These are phyloP conservation scores for Pyrus communis DNA, from an alignment of 306 rosid species.

Conservation along the genomic window DNA sequence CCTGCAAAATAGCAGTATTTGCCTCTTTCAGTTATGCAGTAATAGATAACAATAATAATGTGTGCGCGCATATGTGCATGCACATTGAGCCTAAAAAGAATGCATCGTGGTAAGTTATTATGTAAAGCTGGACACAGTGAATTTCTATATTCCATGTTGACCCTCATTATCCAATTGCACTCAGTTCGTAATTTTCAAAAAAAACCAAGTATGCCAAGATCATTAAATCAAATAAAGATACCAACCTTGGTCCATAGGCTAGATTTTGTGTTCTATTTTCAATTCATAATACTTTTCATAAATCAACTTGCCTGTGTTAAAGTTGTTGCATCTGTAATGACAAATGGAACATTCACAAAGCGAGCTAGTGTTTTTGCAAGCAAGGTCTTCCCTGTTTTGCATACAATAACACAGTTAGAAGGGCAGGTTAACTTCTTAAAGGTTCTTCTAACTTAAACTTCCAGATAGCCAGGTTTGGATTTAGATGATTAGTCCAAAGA, in stretches of 20 bases:
- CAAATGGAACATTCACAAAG: conserved; percentile 93
- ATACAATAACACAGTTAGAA: conserved; percentile 30
- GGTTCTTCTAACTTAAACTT: not conserved
- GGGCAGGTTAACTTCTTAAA: not conserved
- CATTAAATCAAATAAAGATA: conserved; percentile 10
- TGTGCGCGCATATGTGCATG: not conserved
- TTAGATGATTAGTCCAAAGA: not conserved
- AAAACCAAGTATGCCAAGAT: not conserved
- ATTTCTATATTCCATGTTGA: not conserved
- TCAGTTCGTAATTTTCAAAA: not conserved
- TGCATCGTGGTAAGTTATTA: not conserved
- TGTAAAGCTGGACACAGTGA: not conserved
- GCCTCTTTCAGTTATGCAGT: conserved; percentile 18
- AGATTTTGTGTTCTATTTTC: not conserved
- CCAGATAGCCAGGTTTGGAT: not conserved
- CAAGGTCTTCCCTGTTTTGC: conserved; percentile 79
- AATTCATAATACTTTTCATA: conserved; percentile 11
- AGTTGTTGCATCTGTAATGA: conserved; percentile 94
- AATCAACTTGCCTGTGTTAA: conserved; percentile 74
- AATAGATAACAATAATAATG: not conserved
- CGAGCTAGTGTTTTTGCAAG: conserved; percentile 97
- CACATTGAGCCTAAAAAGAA: not conserved
- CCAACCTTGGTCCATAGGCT: not conserved
- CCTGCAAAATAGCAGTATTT: conserved; percentile 51
- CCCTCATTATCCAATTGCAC: not conserved